Conservation (phyloP, 225 moss, liverwort and hornwort species). For the Pseudoscleropodium purum region DNA sequence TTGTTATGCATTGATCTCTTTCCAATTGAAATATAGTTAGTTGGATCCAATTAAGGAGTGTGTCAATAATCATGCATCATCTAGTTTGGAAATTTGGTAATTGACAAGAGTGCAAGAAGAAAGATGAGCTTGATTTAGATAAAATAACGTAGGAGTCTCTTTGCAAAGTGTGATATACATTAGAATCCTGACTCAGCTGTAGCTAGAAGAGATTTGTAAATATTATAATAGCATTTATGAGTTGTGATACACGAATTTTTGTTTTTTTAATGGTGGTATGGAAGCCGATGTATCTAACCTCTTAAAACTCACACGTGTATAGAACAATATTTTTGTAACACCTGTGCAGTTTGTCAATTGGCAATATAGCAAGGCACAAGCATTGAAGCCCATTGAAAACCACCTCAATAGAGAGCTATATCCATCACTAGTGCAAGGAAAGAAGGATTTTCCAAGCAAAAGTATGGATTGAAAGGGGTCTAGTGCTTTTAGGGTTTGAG, state of each 20-base stretch:
- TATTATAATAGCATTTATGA: neutral
- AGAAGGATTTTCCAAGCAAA: neutral
- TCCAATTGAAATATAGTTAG: neutral
- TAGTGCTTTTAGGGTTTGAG: neutral
- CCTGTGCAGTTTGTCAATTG: neutral
- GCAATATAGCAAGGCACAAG: neutral
- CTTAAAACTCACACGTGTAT: neutral
- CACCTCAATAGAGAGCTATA: neutral
- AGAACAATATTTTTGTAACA: neutral
- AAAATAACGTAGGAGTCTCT: neutral
- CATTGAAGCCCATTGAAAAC: neutral
- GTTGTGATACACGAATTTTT: neutral
- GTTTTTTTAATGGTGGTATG: neutral
- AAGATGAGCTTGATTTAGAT: neutral
- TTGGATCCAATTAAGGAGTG: neutral
- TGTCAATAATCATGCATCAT: neutral
- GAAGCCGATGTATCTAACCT: neutral
- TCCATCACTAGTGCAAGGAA: neutral
- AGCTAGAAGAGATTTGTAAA: neutral
- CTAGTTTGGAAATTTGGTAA: neutral
- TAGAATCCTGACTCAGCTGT: neutral
- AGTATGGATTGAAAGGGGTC: neutral
- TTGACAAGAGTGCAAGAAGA: neutral
- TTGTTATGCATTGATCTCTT: neutral
- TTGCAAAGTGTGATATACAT: neutral